Evolutionary conservation across 257 asterid species (phyloP), one percentile per base, ranked within the genome.

Genomic region (Solanum boliviense): DNA sequence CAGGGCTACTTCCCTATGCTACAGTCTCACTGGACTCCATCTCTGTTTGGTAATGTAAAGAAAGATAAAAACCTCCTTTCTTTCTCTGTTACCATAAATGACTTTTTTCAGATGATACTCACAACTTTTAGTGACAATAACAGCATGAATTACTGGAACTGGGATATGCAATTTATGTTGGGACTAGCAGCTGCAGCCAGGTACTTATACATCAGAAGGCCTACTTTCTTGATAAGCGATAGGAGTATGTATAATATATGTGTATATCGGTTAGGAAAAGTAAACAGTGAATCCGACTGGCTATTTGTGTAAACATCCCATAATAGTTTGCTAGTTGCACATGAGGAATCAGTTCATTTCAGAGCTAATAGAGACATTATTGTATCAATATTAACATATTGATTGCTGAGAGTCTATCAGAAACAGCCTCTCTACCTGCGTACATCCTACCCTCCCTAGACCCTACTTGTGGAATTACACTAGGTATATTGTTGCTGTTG

Each of bases 101-200:
- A 41, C 32, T 16, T 88, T 18, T 44, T 62, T 9, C 29, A n/a
- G 56, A 46, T 46, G 56, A 74, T 36, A 16, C 65, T 70, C 78
- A 67, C 27, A 85, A 58, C 18, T 9, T 35, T 41, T 48, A 1
- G 35, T 36, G 58, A 18, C 32, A 74, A 86, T 2, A 72, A 36
- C 92, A 90, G 90, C 90, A 87, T 90, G 92, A 90, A 89, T 84
- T 90, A 90, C 74, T 88, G 72, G 87, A 88, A 87, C 86, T 90
- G 92, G 92, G 91, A 90, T 36, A 87, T 90, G 86, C 67, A 76
- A 15, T 71, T 89, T 13, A 87, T 89, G 90, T 68, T 90, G 39
- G 92, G 92, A 81, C 23, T 90, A 56, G 85, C 88, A 1, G 75
- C 88, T 52, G 90, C 89, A 13, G 89, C 91, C 86, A 90, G 92